Evolutionary conservation across 2,329 filamentous ascomycete genomes (phyloP).

Genomic region (Emmonsiellopsis sp.): DNA sequence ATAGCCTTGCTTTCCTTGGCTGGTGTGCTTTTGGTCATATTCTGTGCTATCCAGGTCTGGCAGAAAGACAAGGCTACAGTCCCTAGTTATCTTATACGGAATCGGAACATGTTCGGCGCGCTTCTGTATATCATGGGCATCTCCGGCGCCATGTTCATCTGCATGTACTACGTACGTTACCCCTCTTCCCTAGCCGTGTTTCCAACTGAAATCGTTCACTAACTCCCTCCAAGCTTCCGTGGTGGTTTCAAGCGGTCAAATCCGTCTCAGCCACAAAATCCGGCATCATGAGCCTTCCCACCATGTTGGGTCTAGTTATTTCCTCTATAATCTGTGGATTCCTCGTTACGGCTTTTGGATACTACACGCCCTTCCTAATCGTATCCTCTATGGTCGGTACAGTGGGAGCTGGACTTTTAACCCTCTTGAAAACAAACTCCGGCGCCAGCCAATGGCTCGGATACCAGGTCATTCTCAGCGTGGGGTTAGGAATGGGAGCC

Average conservation of each 20-base stretch:
- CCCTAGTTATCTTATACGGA: too few relatives aligned
- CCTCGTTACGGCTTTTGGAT: neutral
- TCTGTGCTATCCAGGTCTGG: too few relatives aligned
- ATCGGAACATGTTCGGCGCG: too few relatives aligned
- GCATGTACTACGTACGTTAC: conserved; percentile 28
- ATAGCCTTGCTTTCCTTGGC: conserved; percentile 41
- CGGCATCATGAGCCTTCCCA: conserved; percentile 34
- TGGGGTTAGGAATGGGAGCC: neutral
- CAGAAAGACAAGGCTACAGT: too few relatives aligned
- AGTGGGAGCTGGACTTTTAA: neutral
- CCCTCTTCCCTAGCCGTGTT: too few relatives aligned
- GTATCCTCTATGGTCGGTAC: neutral
- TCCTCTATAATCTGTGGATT: neutral
- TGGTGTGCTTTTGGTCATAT: conserved; percentile 25
- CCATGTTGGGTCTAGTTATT: conserved; percentile 19
- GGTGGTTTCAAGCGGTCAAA: conserved; percentile 41
- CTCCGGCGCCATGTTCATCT: conserved; percentile 28
- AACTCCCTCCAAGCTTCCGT: conserved; percentile 15
- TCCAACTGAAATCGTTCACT: too few relatives aligned
- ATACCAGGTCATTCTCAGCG: neutral
- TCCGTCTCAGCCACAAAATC: conserved; percentile 34
- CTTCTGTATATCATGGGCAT: conserved; percentile 20
- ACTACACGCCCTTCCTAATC: neutral
- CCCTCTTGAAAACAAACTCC: neutral
- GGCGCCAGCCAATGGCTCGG: neutral